Conservation (phyloP, 352 stramenopile genomes). For the Phytophthora capsici region DNA sequence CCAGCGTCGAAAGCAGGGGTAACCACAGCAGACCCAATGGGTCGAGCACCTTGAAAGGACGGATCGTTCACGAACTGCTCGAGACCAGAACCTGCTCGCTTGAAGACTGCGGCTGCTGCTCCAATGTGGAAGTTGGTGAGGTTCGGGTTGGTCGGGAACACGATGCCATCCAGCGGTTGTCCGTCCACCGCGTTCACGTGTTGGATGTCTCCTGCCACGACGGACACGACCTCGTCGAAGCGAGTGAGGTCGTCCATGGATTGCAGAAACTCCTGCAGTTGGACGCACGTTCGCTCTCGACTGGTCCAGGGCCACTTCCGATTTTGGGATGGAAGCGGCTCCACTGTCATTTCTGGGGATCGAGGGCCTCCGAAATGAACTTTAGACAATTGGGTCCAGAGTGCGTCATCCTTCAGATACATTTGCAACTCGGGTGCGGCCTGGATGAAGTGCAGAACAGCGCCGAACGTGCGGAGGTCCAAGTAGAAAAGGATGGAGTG, state of each 20-base stretch:
- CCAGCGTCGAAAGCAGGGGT: conserved; percentile 55
- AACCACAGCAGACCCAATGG: conserved; percentile 31
- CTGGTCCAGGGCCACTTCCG: conserved; percentile 29
- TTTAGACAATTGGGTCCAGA: conserved; percentile 42
- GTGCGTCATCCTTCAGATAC: conserved; percentile 33
- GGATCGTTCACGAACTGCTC: conserved; percentile 34
- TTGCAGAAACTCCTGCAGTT: conserved; percentile 41
- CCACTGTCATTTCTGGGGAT: conserved; percentile 16
- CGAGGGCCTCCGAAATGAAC: conserved; percentile 27
- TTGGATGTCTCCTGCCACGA: conserved; percentile 40
- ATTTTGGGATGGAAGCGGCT: neutral
- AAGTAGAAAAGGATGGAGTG: conserved; percentile 13
- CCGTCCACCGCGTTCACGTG: conserved; percentile 24
- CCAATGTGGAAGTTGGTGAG: conserved; percentile 49
- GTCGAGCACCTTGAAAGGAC: conserved; percentile 23
- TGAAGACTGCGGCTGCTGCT: conserved; percentile 45
- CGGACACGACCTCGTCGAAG: conserved; percentile 31
- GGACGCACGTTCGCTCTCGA: conserved; percentile 19
- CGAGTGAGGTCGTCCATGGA: conserved; percentile 29
- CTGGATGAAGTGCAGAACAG: conserved; percentile 2
- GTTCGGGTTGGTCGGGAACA: conserved; percentile 52
- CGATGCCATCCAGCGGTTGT: conserved; percentile 29
- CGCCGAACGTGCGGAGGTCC: neutral
- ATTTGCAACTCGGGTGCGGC: conserved; percentile 1
- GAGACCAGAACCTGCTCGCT: conserved; percentile 46